These are phyloP conservation scores for Cystofilobasidium capitatum DNA, from an alignment of 768 basidiomycete species.

Conservation along the genomic window DNA sequence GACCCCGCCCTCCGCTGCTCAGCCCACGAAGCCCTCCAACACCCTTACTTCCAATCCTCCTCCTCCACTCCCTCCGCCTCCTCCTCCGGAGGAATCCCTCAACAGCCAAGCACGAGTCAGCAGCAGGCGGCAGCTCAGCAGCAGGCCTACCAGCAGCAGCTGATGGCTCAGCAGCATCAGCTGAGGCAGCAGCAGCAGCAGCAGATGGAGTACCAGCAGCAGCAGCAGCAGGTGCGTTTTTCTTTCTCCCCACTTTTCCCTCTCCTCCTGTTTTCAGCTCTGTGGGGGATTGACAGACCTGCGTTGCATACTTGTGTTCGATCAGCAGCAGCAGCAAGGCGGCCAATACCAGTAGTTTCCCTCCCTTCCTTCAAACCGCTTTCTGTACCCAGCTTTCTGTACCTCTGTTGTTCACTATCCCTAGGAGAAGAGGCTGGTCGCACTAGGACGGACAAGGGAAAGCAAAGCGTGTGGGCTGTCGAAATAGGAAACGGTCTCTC, in stretches of 20 bases:
- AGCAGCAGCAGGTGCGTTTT: constrained; percentile 17
- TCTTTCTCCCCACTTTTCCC: too few species aligned
- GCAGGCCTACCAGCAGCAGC: constrained; percentile 37
- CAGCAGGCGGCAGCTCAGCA: constrained; percentile 27
- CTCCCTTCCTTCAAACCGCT: too few species aligned
- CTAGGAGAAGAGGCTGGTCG: too few species aligned
- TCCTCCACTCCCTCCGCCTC: constrained; percentile 33
- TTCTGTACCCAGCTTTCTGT: too few species aligned
- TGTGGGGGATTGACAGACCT: background rate
- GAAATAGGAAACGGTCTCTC: too few species aligned
- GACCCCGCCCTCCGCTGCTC: constrained; percentile 86
- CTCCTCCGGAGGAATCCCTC: constrained; percentile 29
- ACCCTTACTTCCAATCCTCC: constrained; percentile 64
- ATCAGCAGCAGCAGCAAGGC: constrained; percentile 1
- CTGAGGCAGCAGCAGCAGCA: constrained; percentile 40
- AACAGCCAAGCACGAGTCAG: background rate
- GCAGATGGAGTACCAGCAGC: constrained; percentile 36
- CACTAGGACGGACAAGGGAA: too few species aligned
- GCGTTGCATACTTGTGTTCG: background rate
- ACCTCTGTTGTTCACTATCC: too few species aligned
- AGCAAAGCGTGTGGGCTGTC: too few species aligned
- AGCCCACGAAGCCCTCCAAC: constrained; percentile 79
- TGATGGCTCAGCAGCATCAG: constrained; percentile 43
- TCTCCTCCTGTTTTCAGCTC: too few species aligned
- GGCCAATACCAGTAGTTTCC: background rate